Conservation (phyloP, 495 filamentous ascomycete species). For the Penicillium cosmopolitanum region DNA sequence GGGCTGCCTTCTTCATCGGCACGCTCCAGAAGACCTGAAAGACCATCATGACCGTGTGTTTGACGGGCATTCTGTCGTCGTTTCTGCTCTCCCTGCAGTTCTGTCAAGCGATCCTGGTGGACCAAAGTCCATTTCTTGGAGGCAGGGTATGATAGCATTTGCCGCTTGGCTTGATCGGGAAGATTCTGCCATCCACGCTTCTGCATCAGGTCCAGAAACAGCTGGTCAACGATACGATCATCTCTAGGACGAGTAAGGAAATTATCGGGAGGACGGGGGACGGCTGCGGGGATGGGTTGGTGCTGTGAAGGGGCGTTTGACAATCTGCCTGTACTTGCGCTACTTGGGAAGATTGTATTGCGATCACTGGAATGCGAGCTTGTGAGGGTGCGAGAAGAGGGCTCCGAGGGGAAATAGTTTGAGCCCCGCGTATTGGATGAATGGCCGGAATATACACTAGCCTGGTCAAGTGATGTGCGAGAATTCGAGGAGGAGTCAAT, state of each 20-base stretch:
- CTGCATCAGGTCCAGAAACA: slow-evolving; percentile 92
- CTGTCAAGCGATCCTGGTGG: slow-evolving; percentile 90
- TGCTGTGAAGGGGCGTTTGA: slow-evolving; percentile 46
- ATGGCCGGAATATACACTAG: slow-evolving; percentile 63
- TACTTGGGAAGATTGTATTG: slow-evolving; percentile 32
- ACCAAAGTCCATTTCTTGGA: slow-evolving; percentile 98
- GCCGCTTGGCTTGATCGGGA: slow-evolving; percentile 90
- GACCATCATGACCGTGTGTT: slow-evolving; percentile 63
- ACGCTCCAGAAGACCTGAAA: slow-evolving; percentile 66
- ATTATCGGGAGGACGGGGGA: slow-evolving; percentile 52
- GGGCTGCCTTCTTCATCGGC: slow-evolving; percentile 94
- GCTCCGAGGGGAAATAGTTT: slow-evolving; percentile 63
- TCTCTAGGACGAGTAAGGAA: slow-evolving; percentile 75
- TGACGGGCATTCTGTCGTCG: slow-evolving; percentile 70
- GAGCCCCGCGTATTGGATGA: slow-evolving; percentile 64
- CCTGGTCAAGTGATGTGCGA: slow-evolving; percentile 70
- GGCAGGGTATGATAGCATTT: slow-evolving; percentile 93
- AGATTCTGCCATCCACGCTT: slow-evolving; percentile 96
- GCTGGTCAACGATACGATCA: slow-evolving; percentile 84
- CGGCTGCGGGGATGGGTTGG: slow-evolving; percentile 39
- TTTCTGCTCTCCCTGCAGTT: slow-evolving; percentile 94
- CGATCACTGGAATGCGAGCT: slow-evolving; percentile 49
- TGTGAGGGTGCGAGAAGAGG: slow-evolving; percentile 64
- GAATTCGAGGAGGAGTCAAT: slow-evolving; percentile 71
- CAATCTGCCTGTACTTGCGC: slow-evolving; percentile 33